A percentile compares a stretch with the other conserved stretches of the same genome.
Conservation (phyloP, 1,284 basidiomycete genomes). For the Pseudozyma sp. region DNA sequence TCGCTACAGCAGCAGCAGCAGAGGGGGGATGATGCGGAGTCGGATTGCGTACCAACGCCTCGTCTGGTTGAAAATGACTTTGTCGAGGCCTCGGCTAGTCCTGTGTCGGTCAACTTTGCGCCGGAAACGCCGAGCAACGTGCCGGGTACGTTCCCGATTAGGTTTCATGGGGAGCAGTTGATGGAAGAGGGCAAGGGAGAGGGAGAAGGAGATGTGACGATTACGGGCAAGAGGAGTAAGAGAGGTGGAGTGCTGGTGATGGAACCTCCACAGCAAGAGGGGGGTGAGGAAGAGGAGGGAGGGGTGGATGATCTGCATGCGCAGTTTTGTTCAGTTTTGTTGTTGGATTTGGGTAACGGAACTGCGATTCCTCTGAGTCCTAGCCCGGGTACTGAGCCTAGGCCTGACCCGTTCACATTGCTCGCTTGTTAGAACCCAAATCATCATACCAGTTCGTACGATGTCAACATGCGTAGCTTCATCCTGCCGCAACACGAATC, state of each 20-base stretch:
- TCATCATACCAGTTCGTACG: neutral
- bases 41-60: conserved; percentile 8
- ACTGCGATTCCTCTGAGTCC: conserved; percentile 26
- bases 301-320: conserved; percentile 20
- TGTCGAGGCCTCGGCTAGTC: neutral
- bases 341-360: conserved; percentile 37
- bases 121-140: conserved; percentile 25
- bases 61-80: conserved; percentile 8
- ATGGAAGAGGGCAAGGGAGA: neutral
- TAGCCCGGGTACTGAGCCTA: conserved; percentile 8
- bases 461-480: neutral
- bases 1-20: conserved; percentile 1
- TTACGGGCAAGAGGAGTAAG: neutral
- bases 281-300: neutral
- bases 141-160: conserved; percentile 4
- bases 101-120: conserved; percentile 19
- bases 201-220: neutral
- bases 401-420: conserved; percentile 18
- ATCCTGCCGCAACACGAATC: too few relatives aligned
- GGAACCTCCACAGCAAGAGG: neutral
- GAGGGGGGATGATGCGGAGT: conserved; percentile 1
- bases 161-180: neutral
- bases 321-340: conserved; percentile 34
- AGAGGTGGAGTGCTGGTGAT: neutral
- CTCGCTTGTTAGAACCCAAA: conserved; percentile 11